Conservation (phyloP, 2,329 filamentous ascomycete species). For the Aspergillus hiratsukae region DNA sequence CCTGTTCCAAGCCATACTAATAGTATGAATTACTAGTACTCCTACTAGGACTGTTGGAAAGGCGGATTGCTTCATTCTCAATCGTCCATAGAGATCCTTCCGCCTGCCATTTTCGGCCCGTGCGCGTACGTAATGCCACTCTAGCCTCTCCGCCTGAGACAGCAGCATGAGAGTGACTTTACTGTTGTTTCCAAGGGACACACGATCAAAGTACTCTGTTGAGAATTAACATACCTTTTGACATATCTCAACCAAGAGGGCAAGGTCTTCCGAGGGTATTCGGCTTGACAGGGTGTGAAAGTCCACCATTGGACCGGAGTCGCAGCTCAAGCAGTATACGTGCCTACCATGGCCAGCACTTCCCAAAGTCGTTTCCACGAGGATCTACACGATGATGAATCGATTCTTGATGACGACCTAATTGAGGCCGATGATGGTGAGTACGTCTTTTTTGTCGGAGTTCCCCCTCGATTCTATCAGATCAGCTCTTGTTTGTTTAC, state of each 20-base stretch:
- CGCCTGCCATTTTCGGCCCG: slow-evolving; percentile 20
- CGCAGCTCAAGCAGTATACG: slow-evolving; percentile 3
- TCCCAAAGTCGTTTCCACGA: slow-evolving; percentile 47
- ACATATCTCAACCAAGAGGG: not conserved
- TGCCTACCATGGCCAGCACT: slow-evolving; percentile 32
- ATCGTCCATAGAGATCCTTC: slow-evolving; percentile 2
- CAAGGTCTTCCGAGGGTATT: not conserved
- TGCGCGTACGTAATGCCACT: slow-evolving; percentile 36
- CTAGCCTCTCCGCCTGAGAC: slow-evolving; percentile 31
- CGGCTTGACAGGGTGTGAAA: not conserved
- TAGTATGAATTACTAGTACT: not conserved
- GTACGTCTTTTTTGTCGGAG: slow-evolving; percentile 5
- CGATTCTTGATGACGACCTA: slow-evolving; percentile 64
- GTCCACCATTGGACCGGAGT: slow-evolving; percentile 22
- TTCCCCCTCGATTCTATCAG: not conserved
- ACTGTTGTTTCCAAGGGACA: not conserved
- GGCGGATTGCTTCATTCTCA: not conserved
- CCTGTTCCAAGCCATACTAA: not conserved
- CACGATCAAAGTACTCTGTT: not conserved
- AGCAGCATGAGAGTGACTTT: not conserved
- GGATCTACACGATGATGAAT: slow-evolving; percentile 59
- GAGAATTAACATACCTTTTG: not conserved
- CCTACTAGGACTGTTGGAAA: not conserved
- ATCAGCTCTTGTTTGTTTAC: not conserved
- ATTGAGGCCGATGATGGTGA: slow-evolving; percentile 77